Base-by-base conservation (phyloP, 2,329 filamentous ascomycete genomes). In the Epichloe hybrida region DNA sequence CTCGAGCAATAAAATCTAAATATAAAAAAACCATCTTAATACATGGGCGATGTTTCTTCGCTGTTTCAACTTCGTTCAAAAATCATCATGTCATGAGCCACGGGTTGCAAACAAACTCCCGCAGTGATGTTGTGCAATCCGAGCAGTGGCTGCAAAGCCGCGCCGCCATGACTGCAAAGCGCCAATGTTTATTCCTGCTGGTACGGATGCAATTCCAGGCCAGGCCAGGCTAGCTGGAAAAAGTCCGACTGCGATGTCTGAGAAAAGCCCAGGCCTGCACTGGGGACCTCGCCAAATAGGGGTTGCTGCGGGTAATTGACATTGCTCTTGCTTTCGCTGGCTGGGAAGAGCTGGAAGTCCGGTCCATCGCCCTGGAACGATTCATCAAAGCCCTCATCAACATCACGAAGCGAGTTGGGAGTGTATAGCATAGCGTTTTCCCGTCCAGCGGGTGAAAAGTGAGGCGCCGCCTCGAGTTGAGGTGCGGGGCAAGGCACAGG, bases 401-500 rank as follows among this genome's bases (percentile, higher is more conserved):
- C 72, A 23, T 79, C 76, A 17, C 71, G 69, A 53, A 80, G 65
- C 0, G 81, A 82, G 41, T 74, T 74, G 46, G 84, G 81, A 9
- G 84, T 84, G 66, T 75, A 84, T 34, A 88, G 74, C 69, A 86
- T 85, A 1, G 80, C 70, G 53, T 84, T 81, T 37, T 77, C 75
- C 58, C 87, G 83, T 5, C 81, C 84, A 50, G 75, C 73, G 8
- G 84, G 83, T 3, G 84, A 88, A 54, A 88, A 76, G 54, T 86
- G 82, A 27, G 73, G 67, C 35, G 68, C 55, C 56, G 52, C 53
- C 42, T 58, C 47, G 7, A 53, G 7, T 17, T 54, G 55, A 4
- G 57, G 56, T 11, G 55, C 49, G 15, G 55, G 50, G 34, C 54
- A 65, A 20, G 69, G 59, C 44, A 60, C 57, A 20, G 55, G 42